Evolutionary conservation across 371 early-diverging fungal species (phyloP), one percentile per base, ranked within the genome.

Genomic region (Apophysomyces trapeziformis): DNA sequence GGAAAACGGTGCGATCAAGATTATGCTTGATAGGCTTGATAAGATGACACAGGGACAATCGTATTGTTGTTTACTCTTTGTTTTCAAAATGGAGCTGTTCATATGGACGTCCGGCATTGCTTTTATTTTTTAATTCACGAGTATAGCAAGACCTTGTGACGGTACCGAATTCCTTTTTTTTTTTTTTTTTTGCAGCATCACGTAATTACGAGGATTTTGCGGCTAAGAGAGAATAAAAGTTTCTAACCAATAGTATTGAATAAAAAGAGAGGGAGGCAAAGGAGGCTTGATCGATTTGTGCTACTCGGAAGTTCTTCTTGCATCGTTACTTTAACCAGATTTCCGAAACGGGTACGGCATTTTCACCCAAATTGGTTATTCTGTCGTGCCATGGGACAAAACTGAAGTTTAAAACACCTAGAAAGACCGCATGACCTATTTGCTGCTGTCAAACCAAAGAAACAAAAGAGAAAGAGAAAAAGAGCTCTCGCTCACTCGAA

Each of bases 361-460:
- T 50, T 50, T 21, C 54, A 9, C 54, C 54, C n/a, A 50, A 50
- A 50, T 50, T 50, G 21, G 54, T 21, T 5, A 50, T 50, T 16
- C 21, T 50, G 54, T 50, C 54, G 54, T 50, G 54, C 54, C 54
- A 50, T 50, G 54, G 54, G 54, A 50, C 54, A 50, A 21, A 21
- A 21, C 9, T 21, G 54, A 50, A 50, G 21, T 50, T 50, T 50
- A 50, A 50, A 50, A 16, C 54, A 50, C 54, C 5, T 50, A 26
- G 5, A 50, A 21, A 50, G 21, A 21, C 54, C 54, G 21, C 21
- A 50, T 50, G 54, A 50, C 54, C 32, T 18, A 6, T 50, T 5
- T 50, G 21, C 21, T 50, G 54, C 54, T 50, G 54, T 50, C 54
- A 50, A 50, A 50, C 7, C 5, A 11, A 50, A 21, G 9, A 21